These are phyloP conservation scores for Panellus pusillus DNA, from an alignment of 768 basidiomycete genomes.

Conservation along the genomic window DNA sequence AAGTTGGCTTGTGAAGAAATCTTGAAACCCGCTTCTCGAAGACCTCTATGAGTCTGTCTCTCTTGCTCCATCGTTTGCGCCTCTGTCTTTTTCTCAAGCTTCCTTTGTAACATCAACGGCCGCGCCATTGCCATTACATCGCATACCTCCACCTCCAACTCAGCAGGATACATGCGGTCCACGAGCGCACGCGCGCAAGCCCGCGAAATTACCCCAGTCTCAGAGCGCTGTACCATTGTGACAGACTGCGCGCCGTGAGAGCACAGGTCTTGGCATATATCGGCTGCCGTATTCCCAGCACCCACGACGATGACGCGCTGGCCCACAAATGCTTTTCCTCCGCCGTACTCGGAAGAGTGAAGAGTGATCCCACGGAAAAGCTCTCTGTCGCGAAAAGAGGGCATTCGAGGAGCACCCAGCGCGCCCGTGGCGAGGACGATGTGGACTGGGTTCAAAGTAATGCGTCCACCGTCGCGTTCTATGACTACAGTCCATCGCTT, in stretches of 20 bases:
- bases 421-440: constrained; percentile 40
- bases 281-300: constrained; percentile 40
- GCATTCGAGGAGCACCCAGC: constrained; percentile 35
- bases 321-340: constrained; percentile 29
- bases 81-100: constrained; percentile 9
- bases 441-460: constrained; percentile 37
- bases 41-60: constrained; percentile 9
- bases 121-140: constrained; percentile 24
- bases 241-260: constrained; percentile 32
- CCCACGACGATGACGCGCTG: constrained; percentile 42
- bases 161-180: constrained; percentile 19
- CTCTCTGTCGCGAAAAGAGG: constrained; percentile 25
- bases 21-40: constrained; percentile 14
- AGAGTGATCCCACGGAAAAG: constrained; percentile 32
- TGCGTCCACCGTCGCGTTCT: constrained; percentile 26
- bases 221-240: constrained; percentile 45
- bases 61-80: constrained; percentile 7
- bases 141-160: constrained; percentile 23
- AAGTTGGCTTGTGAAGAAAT: neutral
- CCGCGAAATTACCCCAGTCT: constrained; percentile 32
- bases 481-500: constrained; percentile 38
- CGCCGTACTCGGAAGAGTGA: constrained; percentile 34
- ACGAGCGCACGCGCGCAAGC: neutral
- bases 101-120: constrained; percentile 3
- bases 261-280: constrained; percentile 38